Percentiles rank a stretch among this genome's conserved stretches.
phyloP scores from a whole-genome alignment of 495 filamentous ascomycete species.

The Aspergillus affinis region DNA sequence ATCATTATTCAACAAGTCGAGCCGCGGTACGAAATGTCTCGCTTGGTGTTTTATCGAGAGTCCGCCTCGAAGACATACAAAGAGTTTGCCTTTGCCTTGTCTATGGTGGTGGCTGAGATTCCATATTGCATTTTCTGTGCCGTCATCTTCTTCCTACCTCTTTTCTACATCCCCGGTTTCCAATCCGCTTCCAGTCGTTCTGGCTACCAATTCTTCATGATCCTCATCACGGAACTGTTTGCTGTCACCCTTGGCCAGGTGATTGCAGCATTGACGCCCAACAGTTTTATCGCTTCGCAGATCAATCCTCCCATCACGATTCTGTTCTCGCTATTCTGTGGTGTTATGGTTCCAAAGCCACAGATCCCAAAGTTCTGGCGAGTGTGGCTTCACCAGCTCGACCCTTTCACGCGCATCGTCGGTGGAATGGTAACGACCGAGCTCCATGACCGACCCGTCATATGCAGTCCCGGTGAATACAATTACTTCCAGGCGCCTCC shows the following conservation, averaged over 20 bases:
- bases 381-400: conserved; percentile 76
- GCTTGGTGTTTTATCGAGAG: conserved; percentile 77
- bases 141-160: conserved; percentile 68
- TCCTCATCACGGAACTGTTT: conserved; percentile 75
- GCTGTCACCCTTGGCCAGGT: conserved; percentile 70
- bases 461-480: conserved; percentile 55
- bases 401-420: conserved; percentile 83
- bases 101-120: conserved; percentile 72
- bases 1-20: conserved; percentile 77
- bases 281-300: conserved; percentile 67
- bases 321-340: conserved; percentile 63
- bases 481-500: conserved; percentile 61
- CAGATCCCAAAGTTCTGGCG: conserved; percentile 79
- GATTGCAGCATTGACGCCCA: conserved; percentile 67
- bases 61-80: conserved; percentile 75
- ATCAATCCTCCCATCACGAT: conserved; percentile 66
- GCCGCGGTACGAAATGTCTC: conserved; percentile 72
- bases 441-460: conserved; percentile 62
- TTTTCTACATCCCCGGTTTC: conserved; percentile 74
- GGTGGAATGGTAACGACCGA: conserved; percentile 76
- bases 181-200: conserved; percentile 55
- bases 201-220: conserved; percentile 80
- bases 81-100: conserved; percentile 66
- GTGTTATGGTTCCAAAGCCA: conserved; percentile 72
- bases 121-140: conserved; percentile 76